Conservation (phyloP, 176 grass and related monocot genomes). For the Pontederia crassipes region DNA sequence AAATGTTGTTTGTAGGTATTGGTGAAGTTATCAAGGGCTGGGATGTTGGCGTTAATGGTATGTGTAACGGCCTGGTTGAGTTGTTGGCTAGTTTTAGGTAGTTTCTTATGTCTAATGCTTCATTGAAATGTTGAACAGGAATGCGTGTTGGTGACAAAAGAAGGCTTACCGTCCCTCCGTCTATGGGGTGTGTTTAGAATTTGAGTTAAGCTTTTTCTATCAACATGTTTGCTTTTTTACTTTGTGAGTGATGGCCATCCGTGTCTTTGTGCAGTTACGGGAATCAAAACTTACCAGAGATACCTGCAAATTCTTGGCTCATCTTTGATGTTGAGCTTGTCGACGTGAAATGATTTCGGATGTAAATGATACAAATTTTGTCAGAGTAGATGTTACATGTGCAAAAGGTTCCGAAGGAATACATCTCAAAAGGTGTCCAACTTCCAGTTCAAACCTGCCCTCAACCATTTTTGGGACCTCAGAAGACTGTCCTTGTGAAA, state of each 20-base stretch:
- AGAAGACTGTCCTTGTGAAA: too few species aligned
- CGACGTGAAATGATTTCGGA: slow-evolving; percentile 36
- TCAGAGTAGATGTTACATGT: too few species aligned
- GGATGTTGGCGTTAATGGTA: slow-evolving; percentile 84
- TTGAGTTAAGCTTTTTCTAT: slow-evolving; percentile 3
- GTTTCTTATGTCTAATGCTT: background rate
- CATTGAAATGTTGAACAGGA: slow-evolving; percentile 28
- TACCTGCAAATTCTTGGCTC: slow-evolving; percentile 87
- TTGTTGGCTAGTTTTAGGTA: background rate
- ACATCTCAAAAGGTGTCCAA: too few species aligned
- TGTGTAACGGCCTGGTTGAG: background rate
- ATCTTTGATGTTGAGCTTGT: slow-evolving; percentile 76
- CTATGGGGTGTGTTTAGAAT: slow-evolving; percentile 50
- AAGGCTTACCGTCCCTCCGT: slow-evolving; percentile 62
- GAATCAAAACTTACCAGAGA: slow-evolving; percentile 18
- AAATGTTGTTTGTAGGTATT: slow-evolving; percentile 45
- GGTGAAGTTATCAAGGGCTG: slow-evolving; percentile 84
- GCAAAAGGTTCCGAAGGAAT: too few species aligned
- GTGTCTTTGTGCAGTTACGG: slow-evolving; percentile 49
- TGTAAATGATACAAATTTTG: too few species aligned
- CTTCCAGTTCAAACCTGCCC: too few species aligned
- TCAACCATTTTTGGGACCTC: too few species aligned
- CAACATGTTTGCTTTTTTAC: background rate
- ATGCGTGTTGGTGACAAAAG: slow-evolving; percentile 96
- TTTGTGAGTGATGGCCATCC: background rate